Conservation (phyloP, 2,329 filamentous ascomycete genomes). For the Sporothrix schenckii region DNA sequence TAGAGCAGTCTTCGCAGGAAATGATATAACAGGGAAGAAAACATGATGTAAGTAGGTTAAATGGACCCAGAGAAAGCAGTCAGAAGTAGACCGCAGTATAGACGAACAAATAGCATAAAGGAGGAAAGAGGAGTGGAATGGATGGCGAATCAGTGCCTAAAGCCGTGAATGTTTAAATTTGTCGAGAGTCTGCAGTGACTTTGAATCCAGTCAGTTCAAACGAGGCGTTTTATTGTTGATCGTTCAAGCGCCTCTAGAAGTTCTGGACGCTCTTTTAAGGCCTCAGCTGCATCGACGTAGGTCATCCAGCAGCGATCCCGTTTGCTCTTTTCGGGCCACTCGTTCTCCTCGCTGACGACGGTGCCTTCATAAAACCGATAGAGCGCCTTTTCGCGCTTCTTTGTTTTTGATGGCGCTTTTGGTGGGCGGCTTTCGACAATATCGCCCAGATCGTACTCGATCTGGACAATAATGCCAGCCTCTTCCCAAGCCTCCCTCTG, state of each 20-base stretch:
- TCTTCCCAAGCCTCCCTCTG: constrained; percentile 96
- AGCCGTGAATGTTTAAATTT: neutral
- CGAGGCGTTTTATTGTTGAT: constrained; percentile 64
- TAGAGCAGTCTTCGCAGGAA: neutral
- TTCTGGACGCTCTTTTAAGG: constrained; percentile 78
- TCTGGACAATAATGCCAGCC: constrained; percentile 83
- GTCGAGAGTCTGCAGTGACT: neutral
- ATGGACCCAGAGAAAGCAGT: neutral
- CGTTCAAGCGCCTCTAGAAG: constrained; percentile 82
- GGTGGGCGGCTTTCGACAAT: constrained; percentile 83
- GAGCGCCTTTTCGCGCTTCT: constrained; percentile 62
- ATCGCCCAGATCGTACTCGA: constrained; percentile 81
- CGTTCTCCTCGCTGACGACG: constrained; percentile 80
- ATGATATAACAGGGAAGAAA: neutral
- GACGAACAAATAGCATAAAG: neutral
- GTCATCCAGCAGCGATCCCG: constrained; percentile 87
- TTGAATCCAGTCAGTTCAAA: neutral
- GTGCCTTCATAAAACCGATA: constrained; percentile 86
- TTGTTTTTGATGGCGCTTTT: constrained; percentile 59
- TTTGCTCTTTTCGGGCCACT: constrained; percentile 96
- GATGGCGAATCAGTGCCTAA: neutral
- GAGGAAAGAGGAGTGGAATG: constrained; percentile 6
- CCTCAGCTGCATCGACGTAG: constrained; percentile 77
- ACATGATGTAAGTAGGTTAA: neutral
- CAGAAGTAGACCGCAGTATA: neutral